Evolutionary conservation across 2,329 filamentous ascomycete genomes (phyloP), one percentile per base, ranked within the genome.

Genomic region (Pezicula neosporulosa): DNA sequence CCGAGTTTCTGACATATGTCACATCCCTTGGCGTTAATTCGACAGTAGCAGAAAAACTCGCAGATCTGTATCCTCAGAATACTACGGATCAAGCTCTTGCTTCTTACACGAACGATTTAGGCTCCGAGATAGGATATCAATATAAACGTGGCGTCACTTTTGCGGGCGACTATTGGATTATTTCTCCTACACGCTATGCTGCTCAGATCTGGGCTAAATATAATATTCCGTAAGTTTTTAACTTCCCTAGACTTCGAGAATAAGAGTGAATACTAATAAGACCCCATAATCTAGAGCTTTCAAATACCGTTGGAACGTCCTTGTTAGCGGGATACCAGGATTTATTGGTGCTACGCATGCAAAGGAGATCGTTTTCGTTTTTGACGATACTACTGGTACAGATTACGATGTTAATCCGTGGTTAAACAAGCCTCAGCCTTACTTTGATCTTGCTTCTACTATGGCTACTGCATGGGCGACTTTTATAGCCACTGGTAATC

Each of bases 361-460:
- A 59, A 63, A 74, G 50, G 76, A 80, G 60, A 73, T 79, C 2
- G 68, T 73, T 2, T 79, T 78, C 53, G 77, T 81, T 13, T 76
- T 82, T 49, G 62, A 77, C 58, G 81, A 82, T 56, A 60, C 72
- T 15, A 55, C 70, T 6, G 78, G 77, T 2, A 53, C 66, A 6
- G 77, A 77, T 3, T 77, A 75, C 52, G n/a, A 28, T 46, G 52
- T 44, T 2, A 69, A 65, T 48, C 72, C 72, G 3, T 72, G 74
- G 35, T 24, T 27, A 12, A 37, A 48, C 15, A 37, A 38, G 6
- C 18, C 24, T 6, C 21, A 46, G 30, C 8, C 15, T 18, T 46
- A 46, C 15, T 7, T 35, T 12, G 15, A 19, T n/a, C 27, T 50
- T 8, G 33, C 39, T 16, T 41, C 18, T 15, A 19, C 35, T 1